Percentiles rank a stretch among this genome's conserved stretches.
These are phyloP conservation scores for Aquilaria yunnanensis DNA, from an alignment of 345 rosid genomes.

Conservation along the genomic window DNA sequence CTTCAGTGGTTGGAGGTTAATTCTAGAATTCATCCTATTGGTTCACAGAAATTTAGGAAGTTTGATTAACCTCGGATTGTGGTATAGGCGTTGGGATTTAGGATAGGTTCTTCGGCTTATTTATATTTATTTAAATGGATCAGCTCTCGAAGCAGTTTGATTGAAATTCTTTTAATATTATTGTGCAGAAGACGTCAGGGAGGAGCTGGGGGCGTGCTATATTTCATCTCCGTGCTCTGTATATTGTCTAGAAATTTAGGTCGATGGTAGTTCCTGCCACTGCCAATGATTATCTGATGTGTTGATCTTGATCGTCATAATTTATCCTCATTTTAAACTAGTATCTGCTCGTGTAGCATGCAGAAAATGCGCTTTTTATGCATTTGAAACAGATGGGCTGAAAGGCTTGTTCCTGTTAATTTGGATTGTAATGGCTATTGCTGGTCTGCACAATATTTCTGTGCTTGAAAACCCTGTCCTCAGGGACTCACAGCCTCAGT, in stretches of 20 bases:
- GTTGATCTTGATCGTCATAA: constrained; percentile 18
- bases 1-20: background rate
- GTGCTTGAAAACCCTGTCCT: constrained; percentile 65
- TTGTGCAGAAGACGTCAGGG: too few species aligned
- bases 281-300: constrained; percentile 14
- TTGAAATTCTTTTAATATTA: too few species aligned
- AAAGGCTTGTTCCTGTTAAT: constrained; percentile 17
- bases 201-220: background rate
- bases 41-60: background rate
- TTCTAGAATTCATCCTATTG: background rate
- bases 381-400: constrained; percentile 41
- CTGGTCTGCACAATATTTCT: constrained; percentile 72
- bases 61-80: too few species aligned
- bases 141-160: too few species aligned
- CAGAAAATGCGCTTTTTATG: constrained; percentile 22
- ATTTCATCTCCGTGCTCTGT: constrained; percentile 6
- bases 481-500: constrained; percentile 59
- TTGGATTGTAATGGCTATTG: constrained; percentile 59
- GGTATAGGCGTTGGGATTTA: too few species aligned
- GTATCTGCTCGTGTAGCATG: constrained; percentile 29
- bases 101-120: too few species aligned
- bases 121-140: too few species aligned
- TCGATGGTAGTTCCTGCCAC: constrained; percentile 15
- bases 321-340: constrained; percentile 16
- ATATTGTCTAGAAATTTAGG: constrained; percentile 17